phyloP scores from a whole-genome alignment of 345 rosid species.

The Melaleuca quinquenervia region DNA sequence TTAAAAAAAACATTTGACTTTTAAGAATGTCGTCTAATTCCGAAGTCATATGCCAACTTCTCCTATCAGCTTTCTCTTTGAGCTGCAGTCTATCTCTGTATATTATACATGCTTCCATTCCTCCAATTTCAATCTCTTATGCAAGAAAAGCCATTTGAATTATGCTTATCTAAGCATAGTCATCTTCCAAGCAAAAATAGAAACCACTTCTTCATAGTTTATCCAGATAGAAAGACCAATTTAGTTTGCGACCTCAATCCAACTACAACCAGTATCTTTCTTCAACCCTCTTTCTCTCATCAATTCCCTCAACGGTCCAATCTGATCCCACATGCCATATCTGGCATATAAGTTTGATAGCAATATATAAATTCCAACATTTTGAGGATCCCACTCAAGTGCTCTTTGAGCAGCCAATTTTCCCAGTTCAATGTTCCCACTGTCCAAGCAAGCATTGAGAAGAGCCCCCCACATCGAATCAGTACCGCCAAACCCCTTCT shows the following conservation, averaged over 20 bases:
- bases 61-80: neutral
- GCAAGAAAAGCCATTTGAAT: neutral
- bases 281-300: slow-evolving; percentile 25
- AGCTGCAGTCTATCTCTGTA: neutral
- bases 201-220: neutral
- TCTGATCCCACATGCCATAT: slow-evolving; percentile 43
- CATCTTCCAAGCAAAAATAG: neutral
- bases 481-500: slow-evolving; percentile 12
- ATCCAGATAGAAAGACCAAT: neutral
- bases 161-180: neutral
- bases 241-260: slow-evolving; percentile 30
- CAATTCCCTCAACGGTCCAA: slow-evolving; percentile 20
- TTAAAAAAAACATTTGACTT: neutral
- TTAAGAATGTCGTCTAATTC: neutral
- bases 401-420: slow-evolving; percentile 41
- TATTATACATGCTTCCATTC: neutral
- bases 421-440: slow-evolving; percentile 36
- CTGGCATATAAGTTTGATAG: slow-evolving; percentile 44
- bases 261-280: slow-evolving; percentile 43
- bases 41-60: neutral
- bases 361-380: slow-evolving; percentile 28
- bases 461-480: slow-evolving; percentile 51
- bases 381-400: slow-evolving; percentile 39
- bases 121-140: neutral
- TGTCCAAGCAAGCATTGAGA: slow-evolving; percentile 32